Percentiles rank a stretch among this genome's conserved stretches.
Conservation (phyloP, 2,329 filamentous ascomycete species). For the Shiraia sp. region DNA sequence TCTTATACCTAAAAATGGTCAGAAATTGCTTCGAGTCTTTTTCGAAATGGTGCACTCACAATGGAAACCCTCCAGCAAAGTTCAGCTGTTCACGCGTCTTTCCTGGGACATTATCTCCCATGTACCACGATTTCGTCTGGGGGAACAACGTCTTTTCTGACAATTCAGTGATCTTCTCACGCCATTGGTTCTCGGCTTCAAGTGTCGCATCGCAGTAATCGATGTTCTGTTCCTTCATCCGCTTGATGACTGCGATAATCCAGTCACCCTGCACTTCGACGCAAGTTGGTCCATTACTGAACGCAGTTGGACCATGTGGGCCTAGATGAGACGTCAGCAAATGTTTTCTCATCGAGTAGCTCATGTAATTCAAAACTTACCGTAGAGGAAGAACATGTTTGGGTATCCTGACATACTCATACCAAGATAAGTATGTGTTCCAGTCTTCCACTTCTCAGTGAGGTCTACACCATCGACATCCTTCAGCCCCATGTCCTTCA, state of each 20-base stretch:
- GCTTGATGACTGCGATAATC: constrained; percentile 49
- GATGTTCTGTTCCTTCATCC: constrained; percentile 43
- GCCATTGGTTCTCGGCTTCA: constrained; percentile 50
- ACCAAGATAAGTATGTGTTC: constrained; percentile 48
- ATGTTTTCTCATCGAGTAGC: too few relatives aligned
- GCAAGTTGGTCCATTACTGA: constrained; percentile 52
- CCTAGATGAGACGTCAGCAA: too few relatives aligned
- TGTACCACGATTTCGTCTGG: constrained; percentile 49
- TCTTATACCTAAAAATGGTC: constrained; percentile 32
- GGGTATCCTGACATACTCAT: constrained; percentile 47
- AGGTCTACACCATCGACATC: constrained; percentile 45
- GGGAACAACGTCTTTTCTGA: constrained; percentile 49
- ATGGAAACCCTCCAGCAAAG: constrained; percentile 48
- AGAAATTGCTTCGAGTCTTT: too few relatives aligned
- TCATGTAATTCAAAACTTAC: constrained; percentile 8
- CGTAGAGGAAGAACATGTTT: constrained; percentile 53
- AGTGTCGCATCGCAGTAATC: constrained; percentile 47
- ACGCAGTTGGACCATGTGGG: constrained; percentile 52
- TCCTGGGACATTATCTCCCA: constrained; percentile 52
- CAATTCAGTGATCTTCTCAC: constrained; percentile 44
- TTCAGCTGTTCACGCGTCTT: constrained; percentile 52
- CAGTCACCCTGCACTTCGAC: constrained; percentile 52
- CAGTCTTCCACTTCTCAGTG: constrained; percentile 47
- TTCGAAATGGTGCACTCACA: constrained; percentile 2
- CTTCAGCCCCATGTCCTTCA: constrained; percentile 46